Evolutionary conservation across 495 filamentous ascomycete species (phyloP).

Genomic region (Penicillium parvum): DNA sequence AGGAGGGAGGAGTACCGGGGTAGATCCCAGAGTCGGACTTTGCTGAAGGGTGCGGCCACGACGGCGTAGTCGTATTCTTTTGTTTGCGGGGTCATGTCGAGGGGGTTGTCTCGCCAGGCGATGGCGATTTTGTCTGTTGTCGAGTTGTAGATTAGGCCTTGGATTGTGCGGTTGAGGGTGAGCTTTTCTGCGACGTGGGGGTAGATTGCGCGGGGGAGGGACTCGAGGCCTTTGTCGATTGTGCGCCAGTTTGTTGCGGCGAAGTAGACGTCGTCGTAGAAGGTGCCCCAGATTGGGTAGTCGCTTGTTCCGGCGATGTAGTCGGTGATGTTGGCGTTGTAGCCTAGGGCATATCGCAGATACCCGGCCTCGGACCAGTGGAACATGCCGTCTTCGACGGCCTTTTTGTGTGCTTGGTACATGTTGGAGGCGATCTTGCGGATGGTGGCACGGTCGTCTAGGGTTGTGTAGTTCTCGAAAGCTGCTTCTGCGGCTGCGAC

Average conservation of each 20-base stretch:
- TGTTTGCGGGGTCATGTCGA: conserved; percentile 39
- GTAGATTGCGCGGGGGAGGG: conserved; percentile 57
- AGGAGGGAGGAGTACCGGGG: conserved; percentile 49
- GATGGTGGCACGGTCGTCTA: conserved; percentile 30
- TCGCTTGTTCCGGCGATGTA: conserved; percentile 29
- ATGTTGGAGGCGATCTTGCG: conserved; percentile 52
- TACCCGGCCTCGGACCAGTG: conserved; percentile 61
- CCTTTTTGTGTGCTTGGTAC: conserved; percentile 56
- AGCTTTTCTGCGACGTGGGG: conserved; percentile 53
- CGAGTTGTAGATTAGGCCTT: conserved; percentile 39
- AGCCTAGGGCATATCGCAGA: conserved; percentile 53
- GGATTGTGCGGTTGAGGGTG: conserved; percentile 50
- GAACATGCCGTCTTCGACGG: conserved; percentile 32
- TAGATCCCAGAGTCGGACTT: conserved; percentile 50
- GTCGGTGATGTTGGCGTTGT: conserved; percentile 52
- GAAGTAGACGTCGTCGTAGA: conserved; percentile 53
- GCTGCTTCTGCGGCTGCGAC: conserved; percentile 33
- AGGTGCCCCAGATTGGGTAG: conserved; percentile 32
- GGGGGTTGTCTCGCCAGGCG: conserved; percentile 41
- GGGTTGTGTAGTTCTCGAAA: conserved; percentile 19
- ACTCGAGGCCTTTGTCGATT: conserved; percentile 60
- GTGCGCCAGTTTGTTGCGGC: conserved; percentile 55
- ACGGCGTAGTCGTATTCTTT: conserved; percentile 62
- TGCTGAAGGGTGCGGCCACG: conserved; percentile 57
- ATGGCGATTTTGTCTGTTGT: conserved; percentile 42